A percentile compares a stretch with the other conserved stretches of the same genome.
Evolutionary conservation across 176 grass and related monocot species (phyloP).

Genomic region (Oryza punctata): DNA sequence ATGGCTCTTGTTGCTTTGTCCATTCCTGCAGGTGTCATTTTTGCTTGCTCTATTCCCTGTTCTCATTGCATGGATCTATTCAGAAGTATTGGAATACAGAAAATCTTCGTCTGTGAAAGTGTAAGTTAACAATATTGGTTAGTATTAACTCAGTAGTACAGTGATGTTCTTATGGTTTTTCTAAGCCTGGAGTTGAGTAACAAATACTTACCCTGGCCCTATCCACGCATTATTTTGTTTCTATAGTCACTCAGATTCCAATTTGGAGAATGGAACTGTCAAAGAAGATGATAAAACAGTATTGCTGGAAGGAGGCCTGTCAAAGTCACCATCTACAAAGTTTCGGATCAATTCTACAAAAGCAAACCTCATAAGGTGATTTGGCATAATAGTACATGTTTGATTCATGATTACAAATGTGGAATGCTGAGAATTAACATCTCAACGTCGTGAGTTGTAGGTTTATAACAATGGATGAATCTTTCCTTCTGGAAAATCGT

Average conservation of each 20-base stretch:
- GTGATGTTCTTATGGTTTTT: background rate
- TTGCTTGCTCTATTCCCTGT: conserved; percentile 62
- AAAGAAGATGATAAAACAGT: conserved; percentile 64
- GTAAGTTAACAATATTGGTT: conserved; percentile 36
- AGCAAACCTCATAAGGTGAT: conserved; percentile 69
- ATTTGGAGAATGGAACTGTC: conserved; percentile 49
- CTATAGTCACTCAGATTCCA: conserved; percentile 62
- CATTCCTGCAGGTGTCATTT: conserved; percentile 62
- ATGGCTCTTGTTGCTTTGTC: background rate
- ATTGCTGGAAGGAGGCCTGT: conserved; percentile 73
- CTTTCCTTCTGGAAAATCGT: conserved; percentile 81
- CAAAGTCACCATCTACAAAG: conserved; percentile 60
- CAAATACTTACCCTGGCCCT: background rate
- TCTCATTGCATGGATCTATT: conserved; percentile 71
- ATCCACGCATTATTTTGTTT: conserved; percentile 14
- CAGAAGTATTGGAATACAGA: conserved; percentile 60
- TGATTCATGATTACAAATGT: background rate
- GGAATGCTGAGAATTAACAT: conserved; percentile 25
- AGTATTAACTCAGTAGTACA: background rate
- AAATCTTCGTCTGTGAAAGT: conserved; percentile 60
- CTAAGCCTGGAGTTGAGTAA: conserved; percentile 18
- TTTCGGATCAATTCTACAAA: conserved; percentile 42
- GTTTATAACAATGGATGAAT: conserved; percentile 75
- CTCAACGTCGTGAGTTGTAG: conserved; percentile 40
- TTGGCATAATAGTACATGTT: background rate